These are phyloP conservation scores for Pseudozyma sp. DNA, from an alignment of 1,284 basidiomycete species.

Conservation along the genomic window DNA sequence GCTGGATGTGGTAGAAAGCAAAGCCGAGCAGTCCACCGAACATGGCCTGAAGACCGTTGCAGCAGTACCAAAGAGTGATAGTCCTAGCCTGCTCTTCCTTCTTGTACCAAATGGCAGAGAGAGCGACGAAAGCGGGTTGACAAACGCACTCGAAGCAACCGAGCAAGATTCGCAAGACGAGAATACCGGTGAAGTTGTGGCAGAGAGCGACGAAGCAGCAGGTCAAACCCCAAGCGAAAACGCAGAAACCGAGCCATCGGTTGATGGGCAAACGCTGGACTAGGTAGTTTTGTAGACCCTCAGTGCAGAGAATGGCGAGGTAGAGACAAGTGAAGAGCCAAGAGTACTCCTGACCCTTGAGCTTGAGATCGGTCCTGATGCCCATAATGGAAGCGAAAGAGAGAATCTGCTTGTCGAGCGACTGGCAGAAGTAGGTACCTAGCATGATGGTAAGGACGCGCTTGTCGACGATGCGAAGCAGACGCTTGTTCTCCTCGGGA, in stretches of 20 bases:
- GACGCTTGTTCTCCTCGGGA: conserved; percentile 53
- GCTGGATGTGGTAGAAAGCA: conserved; percentile 71
- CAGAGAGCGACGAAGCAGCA: conserved; percentile 51
- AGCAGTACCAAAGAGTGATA: conserved; percentile 51
- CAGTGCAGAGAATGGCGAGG: conserved; percentile 57
- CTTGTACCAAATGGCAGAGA: conserved; percentile 55
- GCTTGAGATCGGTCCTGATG: conserved; percentile 64
- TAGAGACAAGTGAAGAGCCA: conserved; percentile 64
- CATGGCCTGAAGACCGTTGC: conserved; percentile 52
- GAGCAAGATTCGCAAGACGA: conserved; percentile 60
- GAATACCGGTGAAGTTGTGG: conserved; percentile 54
- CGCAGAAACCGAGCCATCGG: conserved; percentile 52
- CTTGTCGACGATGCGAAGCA: conserved; percentile 72
- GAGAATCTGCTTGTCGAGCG: conserved; percentile 73
- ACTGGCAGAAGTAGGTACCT: conserved; percentile 74
- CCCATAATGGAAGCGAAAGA: conserved; percentile 76
- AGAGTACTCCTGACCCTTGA: conserved; percentile 57
- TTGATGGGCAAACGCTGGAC: conserved; percentile 59
- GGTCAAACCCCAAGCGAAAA: conserved; percentile 50
- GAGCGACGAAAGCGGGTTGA: conserved; percentile 56
- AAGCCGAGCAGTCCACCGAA: conserved; percentile 49
- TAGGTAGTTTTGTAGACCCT: conserved; percentile 46
- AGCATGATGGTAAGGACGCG: conserved; percentile 74
- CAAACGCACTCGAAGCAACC: conserved; percentile 61
- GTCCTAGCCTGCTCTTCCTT: conserved; percentile 48